Percentiles rank a stretch among this genome's conserved stretches.
phyloP scores from a whole-genome alignment of 208 protist genomes.

The Crithidia sp. region DNA sequence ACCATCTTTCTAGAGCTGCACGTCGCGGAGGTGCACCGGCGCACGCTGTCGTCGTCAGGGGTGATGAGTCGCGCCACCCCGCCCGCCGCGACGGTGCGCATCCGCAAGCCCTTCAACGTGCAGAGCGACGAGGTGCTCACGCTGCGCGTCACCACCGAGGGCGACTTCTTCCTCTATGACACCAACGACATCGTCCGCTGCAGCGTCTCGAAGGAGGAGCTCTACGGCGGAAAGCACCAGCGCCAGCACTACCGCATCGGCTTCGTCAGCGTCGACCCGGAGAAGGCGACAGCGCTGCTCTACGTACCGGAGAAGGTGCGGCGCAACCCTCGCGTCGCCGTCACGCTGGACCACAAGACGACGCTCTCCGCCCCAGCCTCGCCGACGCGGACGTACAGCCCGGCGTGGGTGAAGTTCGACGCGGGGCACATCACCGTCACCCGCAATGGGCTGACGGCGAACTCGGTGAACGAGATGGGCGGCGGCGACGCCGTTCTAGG shows the following conservation, averaged over 20 bases:
- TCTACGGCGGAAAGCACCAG: slow-evolving; percentile 31
- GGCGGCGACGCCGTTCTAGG: slow-evolving; percentile 77
- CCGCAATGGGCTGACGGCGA: slow-evolving; percentile 63
- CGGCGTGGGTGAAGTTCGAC: slow-evolving; percentile 69
- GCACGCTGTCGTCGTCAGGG: slow-evolving; percentile 24
- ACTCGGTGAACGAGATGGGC: slow-evolving; percentile 61
- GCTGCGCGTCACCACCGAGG: slow-evolving; percentile 75
- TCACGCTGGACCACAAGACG: slow-evolving; percentile 26
- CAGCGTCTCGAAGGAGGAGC: slow-evolving; percentile 54
- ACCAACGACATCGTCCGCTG: slow-evolving; percentile 79
- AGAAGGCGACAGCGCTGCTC: slow-evolving; percentile 50
- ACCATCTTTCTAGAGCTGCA: slow-evolving; percentile 83
- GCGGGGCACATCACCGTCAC: slow-evolving; percentile 54
- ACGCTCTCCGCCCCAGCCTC: slow-evolving; percentile 5
- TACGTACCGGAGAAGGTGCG: slow-evolving; percentile 47
- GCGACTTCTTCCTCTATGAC: slow-evolving; percentile 85
- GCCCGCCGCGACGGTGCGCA: slow-evolving; percentile 26
- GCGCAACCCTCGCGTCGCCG: slow-evolving; percentile 28
- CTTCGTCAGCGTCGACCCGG: slow-evolving; percentile 62
- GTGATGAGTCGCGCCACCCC: slow-evolving; percentile 21
- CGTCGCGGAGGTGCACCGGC: slow-evolving; percentile 40
- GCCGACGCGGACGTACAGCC: slow-evolving; percentile 47
- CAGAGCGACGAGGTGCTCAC: slow-evolving; percentile 70
- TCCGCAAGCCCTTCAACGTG: slow-evolving; percentile 68
- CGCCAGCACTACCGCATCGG: slow-evolving; percentile 38